Evolutionary conservation across 192 early-diverging fungal species (phyloP).

Genomic region (Coemansia sp.): DNA sequence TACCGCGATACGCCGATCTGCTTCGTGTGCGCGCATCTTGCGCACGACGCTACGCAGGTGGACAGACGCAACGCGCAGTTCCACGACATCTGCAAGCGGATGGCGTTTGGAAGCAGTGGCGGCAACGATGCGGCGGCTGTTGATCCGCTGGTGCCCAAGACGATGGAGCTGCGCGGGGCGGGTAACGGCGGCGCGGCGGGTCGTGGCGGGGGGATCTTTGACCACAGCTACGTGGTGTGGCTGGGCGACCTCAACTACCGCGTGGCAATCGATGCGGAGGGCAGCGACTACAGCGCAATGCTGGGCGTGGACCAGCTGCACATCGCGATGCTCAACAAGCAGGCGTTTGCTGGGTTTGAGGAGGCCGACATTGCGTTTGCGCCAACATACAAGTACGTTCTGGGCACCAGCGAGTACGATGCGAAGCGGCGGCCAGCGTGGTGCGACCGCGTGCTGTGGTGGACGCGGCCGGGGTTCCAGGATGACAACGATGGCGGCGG

Average conservation of each 20-base stretch:
- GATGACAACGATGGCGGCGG: conserved; percentile 10
- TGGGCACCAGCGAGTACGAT: conserved; percentile 81
- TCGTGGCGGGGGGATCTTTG: conserved; percentile 59
- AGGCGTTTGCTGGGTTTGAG: conserved; percentile 83
- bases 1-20: conserved; percentile 79
- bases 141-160: conserved; percentile 30
- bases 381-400: conserved; percentile 93
- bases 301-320: conserved; percentile 83
- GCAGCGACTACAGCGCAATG: conserved; percentile 64
- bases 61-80: conserved; percentile 91
- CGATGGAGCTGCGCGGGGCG: not conserved
- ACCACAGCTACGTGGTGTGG: conserved; percentile 80
- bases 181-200: conserved; percentile 1
- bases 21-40: conserved; percentile 91
- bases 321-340: conserved; percentile 61
- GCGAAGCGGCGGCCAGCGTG: conserved; percentile 86
- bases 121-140: conserved; percentile 15
- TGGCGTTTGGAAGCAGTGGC: conserved; percentile 56
- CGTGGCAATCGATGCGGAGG: conserved; percentile 64
- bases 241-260: conserved; percentile 97
- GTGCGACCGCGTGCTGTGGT: conserved; percentile 94
- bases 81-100: conserved; percentile 74
- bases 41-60: conserved; percentile 74
- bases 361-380: conserved; percentile 77
- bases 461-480: conserved; percentile 58